Evolutionary conservation across 371 early-diverging fungal species (phyloP), one percentile per base, ranked within the genome.

Genomic region (Fennellomyces sp.): DNA sequence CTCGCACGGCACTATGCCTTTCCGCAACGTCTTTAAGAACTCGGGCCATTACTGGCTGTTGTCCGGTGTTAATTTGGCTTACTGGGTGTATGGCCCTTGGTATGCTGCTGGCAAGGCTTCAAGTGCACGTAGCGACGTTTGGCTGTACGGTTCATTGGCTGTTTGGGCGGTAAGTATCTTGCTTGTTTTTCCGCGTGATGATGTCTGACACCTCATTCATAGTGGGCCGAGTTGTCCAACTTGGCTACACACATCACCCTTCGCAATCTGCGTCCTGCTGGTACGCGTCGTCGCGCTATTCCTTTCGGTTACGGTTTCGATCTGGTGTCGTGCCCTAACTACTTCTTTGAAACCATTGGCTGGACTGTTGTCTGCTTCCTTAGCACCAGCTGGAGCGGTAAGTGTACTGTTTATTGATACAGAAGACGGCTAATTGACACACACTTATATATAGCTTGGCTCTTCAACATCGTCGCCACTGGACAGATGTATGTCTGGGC

Each of bases 401-500:
- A 64, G 73, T 69, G 3, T 36, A 6, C 17, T 36, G 8, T n/a
- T 42, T 21, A 23, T 42, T 5, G 5, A 15, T 15, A n/a, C 17
- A 17, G 17, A 39, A 10, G 17, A 23, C 15, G 5, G 21, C 52
- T 52, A 36, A 58, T 58, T 8, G 23, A 41, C 25, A 21, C 13
- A 21, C 33, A 3, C 41, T 38, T 10, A 17, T 17, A 29, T 31
- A 60, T 76, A 74, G 88, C 92, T 8, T 83, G 85, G 66, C 62
- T 94, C 49, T 97, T 97, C 72, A 80, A 88, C 57, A 70, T 85
- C 23, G 91, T 93, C 36, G 92, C 93, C 23, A 84, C 89, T 25
- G 92, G 76, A 38, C 96, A 96, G 76, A 96, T 97, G 94, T 92
- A 90, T 67, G 29, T 92, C n/a, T 98, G 98, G 98, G 97, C 98